These are phyloP conservation scores for Eragrostis curvula DNA, from an alignment of 176 grass and related monocot genomes.

Conservation along the genomic window DNA sequence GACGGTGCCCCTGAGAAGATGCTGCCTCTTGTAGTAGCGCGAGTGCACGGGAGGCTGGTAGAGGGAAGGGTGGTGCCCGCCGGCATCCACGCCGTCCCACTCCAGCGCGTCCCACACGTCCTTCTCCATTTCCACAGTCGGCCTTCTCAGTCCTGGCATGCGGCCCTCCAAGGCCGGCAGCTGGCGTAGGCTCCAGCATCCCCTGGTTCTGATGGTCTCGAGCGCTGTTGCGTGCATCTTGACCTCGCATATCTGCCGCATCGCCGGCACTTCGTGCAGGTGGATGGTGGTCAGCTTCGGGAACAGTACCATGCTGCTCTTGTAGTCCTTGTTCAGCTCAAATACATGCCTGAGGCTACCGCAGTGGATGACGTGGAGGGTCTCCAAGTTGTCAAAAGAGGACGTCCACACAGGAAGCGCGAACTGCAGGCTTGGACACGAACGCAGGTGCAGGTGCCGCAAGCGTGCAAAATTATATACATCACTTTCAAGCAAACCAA, in stretches of 20 bases:
- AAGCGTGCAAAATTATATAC: not conserved
- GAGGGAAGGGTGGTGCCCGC: not conserved
- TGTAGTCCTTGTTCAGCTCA: accelerated
- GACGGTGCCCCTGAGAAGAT: not conserved
- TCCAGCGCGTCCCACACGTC: not conserved
- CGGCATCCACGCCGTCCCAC: not conserved
- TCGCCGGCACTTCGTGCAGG: constrained; percentile 26
- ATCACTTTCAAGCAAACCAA: accelerated
- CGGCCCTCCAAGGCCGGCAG: not conserved
- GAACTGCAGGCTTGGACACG: not conserved
- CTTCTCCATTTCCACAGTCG: constrained; percentile 28
- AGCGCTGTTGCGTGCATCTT: not conserved
- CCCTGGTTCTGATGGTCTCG: not conserved
- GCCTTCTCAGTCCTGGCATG: not conserved
- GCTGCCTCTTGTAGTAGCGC: constrained; percentile 12
- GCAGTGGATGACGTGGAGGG: constrained; percentile 37
- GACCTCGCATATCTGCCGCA: not conserved
- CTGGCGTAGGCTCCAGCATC: constrained; percentile 13
- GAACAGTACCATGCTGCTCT: accelerated
- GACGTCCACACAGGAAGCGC: not conserved
- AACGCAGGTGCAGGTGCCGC: not conserved
- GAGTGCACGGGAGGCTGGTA: not conserved
- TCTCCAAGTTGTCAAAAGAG: not conserved
- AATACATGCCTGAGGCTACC: not conserved
- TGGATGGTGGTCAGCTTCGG: constrained; percentile 15